Evolutionary conservation across 352 stramenopile species (phyloP), one percentile per base, ranked within the genome.

Genomic region (Pythium brachiatum): DNA sequence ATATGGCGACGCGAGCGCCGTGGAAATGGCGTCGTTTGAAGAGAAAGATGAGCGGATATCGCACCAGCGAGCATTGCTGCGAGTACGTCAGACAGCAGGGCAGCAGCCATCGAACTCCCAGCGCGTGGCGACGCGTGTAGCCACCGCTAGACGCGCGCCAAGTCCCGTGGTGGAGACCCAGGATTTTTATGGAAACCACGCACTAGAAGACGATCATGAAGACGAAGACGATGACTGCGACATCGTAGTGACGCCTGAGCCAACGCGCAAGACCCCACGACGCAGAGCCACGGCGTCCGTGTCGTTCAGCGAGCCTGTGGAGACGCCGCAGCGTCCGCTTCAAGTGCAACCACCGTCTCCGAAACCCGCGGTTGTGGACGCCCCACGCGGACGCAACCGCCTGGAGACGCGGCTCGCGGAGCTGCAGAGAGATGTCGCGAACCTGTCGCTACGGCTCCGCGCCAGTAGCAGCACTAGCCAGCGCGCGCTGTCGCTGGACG

Each of bases 371-470:
- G 25, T 2, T 7, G 51, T 32, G 20, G 21, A 20, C 21, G 32
- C 43, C 26, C 55, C 39, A 60, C 70, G 59, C 39, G 20, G 77
- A 9, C 73, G 78, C 12, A 91, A 93, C 51, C 67, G 78, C 0
- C 65, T 91, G 13, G 81, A 93, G 53, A 74, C 77, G 62, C 74
- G 81, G 6, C 71, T 91, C 6, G 78, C 85, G 52, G 84, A 93
- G 59, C 69, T 93, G 39, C 78, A 90, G 69, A 76, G 83, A 31
- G 84, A 93, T 55, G 81, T 91, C 20, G 81, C 80, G 27, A 87
- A 72, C 47, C 75, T 93, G n/a, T 90, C 80, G 23, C 57, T 87
- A n/a, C 86, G 83, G 44, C 57, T 93, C 18, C 80, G 81, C 31
- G 64, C 66, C 25, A 73, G 48, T 32, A 80, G 72, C 65, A 67